These are phyloP conservation scores for Tulasnella sp. DNA, from an alignment of 768 basidiomycete species.

Conservation along the genomic window DNA sequence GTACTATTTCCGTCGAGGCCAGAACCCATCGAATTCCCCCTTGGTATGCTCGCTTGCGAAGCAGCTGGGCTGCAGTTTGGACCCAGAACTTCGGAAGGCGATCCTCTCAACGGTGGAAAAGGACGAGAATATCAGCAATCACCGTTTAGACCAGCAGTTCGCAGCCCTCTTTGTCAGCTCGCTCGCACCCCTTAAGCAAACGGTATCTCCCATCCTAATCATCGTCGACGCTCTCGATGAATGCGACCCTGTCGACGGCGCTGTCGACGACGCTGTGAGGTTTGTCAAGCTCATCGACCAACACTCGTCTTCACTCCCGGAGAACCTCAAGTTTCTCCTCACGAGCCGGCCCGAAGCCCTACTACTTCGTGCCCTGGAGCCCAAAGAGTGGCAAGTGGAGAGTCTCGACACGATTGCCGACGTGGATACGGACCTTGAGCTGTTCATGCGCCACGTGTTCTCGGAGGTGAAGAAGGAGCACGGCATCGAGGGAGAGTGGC, in stretches of 20 bases:
- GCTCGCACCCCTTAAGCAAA: background rate
- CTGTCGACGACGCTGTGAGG: background rate
- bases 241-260: background rate
- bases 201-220: background rate
- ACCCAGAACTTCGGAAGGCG: background rate
- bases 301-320: background rate
- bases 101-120: background rate
- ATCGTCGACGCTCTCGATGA: background rate
- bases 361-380: background rate
- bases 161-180: background rate
- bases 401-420: background rate
- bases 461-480: background rate
- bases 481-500: background rate
- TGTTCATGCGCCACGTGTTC: background rate
- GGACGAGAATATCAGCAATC: background rate
- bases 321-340: background rate
- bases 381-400: background rate
- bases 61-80: background rate
- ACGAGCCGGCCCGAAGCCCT: background rate
- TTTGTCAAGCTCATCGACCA: background rate
- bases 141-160: background rate
- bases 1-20: background rate
- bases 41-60: background rate
- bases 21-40: background rate
- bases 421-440: background rate